A percentile compares a stretch with the other conserved stretches of the same genome.
Evolutionary conservation across 2,329 filamentous ascomycete genomes (phyloP).

Genomic region (Monosporascus sp.): DNA sequence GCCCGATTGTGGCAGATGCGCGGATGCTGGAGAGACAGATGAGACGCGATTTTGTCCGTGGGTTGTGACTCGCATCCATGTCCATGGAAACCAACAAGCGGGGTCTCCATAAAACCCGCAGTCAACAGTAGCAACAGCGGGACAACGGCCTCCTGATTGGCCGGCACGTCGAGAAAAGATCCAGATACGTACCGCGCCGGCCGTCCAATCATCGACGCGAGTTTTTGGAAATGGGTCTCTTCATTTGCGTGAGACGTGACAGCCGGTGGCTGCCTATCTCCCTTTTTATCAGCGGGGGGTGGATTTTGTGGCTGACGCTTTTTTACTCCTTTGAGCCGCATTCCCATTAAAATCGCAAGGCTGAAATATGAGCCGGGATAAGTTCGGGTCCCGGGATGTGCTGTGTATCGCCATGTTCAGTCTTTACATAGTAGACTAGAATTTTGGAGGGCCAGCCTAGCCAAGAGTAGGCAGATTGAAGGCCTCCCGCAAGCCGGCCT

Average conservation of each 20-base stretch:
- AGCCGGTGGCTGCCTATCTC: too few relatives aligned
- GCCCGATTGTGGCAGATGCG: not conserved
- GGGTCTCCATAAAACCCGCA: constrained; percentile 21
- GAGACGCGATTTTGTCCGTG: constrained; percentile 2
- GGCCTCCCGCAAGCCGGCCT: not conserved
- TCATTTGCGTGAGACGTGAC: too few relatives aligned
- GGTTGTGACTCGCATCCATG: constrained; percentile 10
- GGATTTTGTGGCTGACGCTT: not conserved
- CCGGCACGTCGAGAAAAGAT: not conserved
- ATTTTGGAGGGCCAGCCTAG: not conserved
- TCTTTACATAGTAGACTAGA: too few relatives aligned
- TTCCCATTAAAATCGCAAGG: not conserved
- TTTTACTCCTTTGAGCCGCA: not conserved
- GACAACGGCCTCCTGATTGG: constrained; percentile 51
- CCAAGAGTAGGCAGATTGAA: not conserved
- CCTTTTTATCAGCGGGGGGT: too few relatives aligned
- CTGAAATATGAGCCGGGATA: not conserved
- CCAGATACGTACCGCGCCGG: not conserved
- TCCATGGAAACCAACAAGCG: constrained; percentile 16
- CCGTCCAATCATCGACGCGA: not conserved
- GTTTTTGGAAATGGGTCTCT: not conserved
- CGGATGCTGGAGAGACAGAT: not conserved
- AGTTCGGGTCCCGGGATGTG: not conserved
- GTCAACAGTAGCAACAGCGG: constrained; percentile 52
- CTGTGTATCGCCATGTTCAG: too few relatives aligned